These are phyloP conservation scores for button mushroom (Agaricus bisporus) DNA, from an alignment of 768 basidiomycete genomes.

Conservation along the genomic window DNA sequence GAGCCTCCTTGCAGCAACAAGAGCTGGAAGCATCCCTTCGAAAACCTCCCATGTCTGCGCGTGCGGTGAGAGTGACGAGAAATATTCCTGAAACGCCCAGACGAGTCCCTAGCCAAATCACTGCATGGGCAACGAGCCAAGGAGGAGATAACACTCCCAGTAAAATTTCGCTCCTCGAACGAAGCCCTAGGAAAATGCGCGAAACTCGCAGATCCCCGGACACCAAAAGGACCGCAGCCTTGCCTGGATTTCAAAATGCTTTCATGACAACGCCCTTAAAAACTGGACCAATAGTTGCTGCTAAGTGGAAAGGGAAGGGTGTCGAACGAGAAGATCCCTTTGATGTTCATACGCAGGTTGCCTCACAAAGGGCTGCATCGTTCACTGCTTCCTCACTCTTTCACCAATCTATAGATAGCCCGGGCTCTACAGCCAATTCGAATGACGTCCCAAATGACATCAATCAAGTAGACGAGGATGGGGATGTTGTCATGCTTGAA, in stretches of 20 bases:
- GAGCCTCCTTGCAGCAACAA: conserved; percentile 44
- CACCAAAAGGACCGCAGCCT: conserved; percentile 26
- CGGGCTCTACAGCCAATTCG: not conserved
- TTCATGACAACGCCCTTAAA: conserved; percentile 37
- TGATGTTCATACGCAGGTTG: conserved; percentile 1
- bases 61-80: conserved; percentile 29
- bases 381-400: not conserved
- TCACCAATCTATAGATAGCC: not conserved
- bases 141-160: conserved; percentile 27
- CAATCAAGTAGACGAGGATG: conserved; percentile 17
- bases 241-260: conserved; percentile 52
- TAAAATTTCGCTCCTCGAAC: conserved; percentile 3
- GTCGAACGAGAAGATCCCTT: conserved; percentile 11
- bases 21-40: conserved; percentile 54
- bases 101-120: conserved; percentile 32
- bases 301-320: conserved; percentile 20
- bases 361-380: not conserved
- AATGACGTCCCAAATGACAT: not conserved
- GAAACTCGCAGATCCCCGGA: conserved; percentile 24
- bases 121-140: conserved; percentile 23
- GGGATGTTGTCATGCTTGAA: conserved; percentile 30
- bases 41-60: conserved; percentile 40
- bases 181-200: conserved; percentile 14
- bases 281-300: conserved; percentile 17
- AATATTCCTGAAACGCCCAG: conserved; percentile 36